Evolutionary conservation across 495 filamentous ascomycete species (phyloP).

Genomic region (Hypoxylon fragiforme): DNA sequence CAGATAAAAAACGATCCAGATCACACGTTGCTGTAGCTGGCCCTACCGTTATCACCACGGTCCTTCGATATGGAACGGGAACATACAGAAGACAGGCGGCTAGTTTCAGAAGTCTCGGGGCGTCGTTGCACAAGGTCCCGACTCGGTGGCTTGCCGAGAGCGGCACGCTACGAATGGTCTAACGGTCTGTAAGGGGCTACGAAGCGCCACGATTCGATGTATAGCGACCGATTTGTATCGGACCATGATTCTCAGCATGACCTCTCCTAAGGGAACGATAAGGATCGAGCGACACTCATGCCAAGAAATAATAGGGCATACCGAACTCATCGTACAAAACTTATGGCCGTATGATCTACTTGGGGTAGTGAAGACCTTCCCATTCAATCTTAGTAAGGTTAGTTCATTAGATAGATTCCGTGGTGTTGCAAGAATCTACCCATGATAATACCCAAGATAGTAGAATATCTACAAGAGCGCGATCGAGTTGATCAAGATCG

Average conservation of each 20-base stretch:
- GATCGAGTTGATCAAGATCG: neutral
- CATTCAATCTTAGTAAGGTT: too few relatives aligned
- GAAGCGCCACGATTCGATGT: constrained; percentile 10
- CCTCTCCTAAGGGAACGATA: neutral
- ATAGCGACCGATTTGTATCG: neutral
- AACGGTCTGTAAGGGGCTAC: neutral
- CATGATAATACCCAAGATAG: neutral
- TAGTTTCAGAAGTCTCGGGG: neutral
- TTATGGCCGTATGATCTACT: too few relatives aligned
- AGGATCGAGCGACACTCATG: too few relatives aligned
- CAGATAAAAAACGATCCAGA: neutral
- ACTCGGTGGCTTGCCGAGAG: constrained; percentile 19
- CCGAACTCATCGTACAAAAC: too few relatives aligned
- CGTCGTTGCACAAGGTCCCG: constrained; percentile 9
- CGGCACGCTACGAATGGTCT: constrained; percentile 6
- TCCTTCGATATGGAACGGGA: constrained; percentile 4
- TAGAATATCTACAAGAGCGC: neutral
- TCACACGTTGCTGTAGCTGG: constrained; percentile 6
- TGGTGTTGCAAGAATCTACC: neutral
- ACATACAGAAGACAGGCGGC: constrained; percentile 7
- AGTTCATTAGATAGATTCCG: too few relatives aligned
- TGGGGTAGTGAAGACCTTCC: too few relatives aligned
- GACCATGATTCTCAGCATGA: neutral
- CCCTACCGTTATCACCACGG: constrained; percentile 1
- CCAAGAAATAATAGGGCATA: too few relatives aligned